These are phyloP conservation scores for Atkinsonella hypoxylon DNA, from an alignment of 2,329 filamentous ascomycete genomes.

Conservation along the genomic window DNA sequence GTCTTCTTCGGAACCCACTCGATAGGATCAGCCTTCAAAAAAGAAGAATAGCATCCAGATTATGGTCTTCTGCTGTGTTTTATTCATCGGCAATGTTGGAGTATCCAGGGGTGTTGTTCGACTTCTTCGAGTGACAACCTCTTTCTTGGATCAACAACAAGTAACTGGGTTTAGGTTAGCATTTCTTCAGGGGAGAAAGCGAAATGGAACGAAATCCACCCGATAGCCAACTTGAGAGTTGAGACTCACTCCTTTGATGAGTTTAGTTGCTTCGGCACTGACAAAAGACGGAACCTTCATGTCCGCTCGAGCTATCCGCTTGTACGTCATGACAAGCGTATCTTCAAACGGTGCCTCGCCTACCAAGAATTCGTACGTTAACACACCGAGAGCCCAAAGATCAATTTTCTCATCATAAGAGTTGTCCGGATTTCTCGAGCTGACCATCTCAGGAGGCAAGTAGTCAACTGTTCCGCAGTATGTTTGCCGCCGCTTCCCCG, in stretches of 20 bases:
- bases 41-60: too few relatives aligned
- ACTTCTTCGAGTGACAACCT: constrained; percentile 11
- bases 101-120: constrained; percentile 13
- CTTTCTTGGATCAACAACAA: constrained; percentile 11
- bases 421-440: not conserved
- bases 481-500: constrained; percentile 12
- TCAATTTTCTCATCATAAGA: constrained; percentile 12
- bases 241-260: constrained; percentile 10
- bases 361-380: constrained; percentile 15
- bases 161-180: constrained; percentile 6
- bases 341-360: constrained; percentile 16
- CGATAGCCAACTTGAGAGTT: not conserved
- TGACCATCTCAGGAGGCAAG: constrained; percentile 17
- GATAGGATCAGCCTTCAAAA: too few relatives aligned
- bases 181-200: not conserved
- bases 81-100: constrained; percentile 8
- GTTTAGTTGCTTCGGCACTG: constrained; percentile 9
- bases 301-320: constrained; percentile 11
- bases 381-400: constrained; percentile 14
- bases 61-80: too few relatives aligned
- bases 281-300: constrained; percentile 13
- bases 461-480: constrained; percentile 18
- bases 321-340: constrained; percentile 9
- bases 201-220: not conserved
- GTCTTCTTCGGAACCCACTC: too few relatives aligned